phyloP scores from a whole-genome alignment of 192 early-diverging fungal genomes.

The Coemansia pectinata region DNA sequence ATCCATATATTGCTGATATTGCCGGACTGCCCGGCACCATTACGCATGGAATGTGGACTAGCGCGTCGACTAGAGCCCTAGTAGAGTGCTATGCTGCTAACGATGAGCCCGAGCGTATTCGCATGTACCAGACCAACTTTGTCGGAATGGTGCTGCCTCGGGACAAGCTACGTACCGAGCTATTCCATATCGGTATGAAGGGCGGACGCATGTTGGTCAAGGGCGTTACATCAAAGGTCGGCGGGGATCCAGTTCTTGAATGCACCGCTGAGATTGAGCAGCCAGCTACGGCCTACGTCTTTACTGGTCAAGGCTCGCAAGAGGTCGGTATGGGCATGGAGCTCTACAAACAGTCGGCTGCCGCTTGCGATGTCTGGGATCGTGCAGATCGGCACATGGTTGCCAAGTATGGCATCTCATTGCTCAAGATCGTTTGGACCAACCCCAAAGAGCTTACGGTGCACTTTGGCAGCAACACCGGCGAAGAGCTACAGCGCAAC shows the following conservation, averaged over 20 bases:
- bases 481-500: slow-evolving; percentile 72
- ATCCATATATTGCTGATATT: slow-evolving; percentile 87
- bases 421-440: slow-evolving; percentile 84
- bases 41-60: slow-evolving; percentile 97
- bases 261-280: slow-evolving; percentile 90
- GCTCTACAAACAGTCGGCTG: slow-evolving; percentile 76
- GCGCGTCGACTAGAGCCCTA: slow-evolving; percentile 83
- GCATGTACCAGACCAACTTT: slow-evolving; percentile 78
- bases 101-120: slow-evolving; percentile 80
- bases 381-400: slow-evolving; percentile 83
- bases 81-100: slow-evolving; percentile 87
- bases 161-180: slow-evolving; percentile 77
- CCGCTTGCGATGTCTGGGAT: slow-evolving; percentile 87
- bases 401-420: slow-evolving; percentile 79
- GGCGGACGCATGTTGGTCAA: slow-evolving; percentile 92
- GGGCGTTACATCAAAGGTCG: slow-evolving; percentile 76
- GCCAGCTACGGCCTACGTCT: slow-evolving; percentile 85
- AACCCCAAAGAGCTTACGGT: slow-evolving; percentile 70
- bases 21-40: slow-evolving; percentile 84
- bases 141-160: slow-evolving; percentile 88
- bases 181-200: slow-evolving; percentile 89
- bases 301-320: slow-evolving; percentile 96
- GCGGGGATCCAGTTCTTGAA: slow-evolving; percentile 59
- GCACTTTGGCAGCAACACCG: slow-evolving; percentile 76
- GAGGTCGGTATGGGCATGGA: slow-evolving; percentile 95